Percentiles rank a stretch among this genome's conserved stretches.
Conservation (phyloP, 306 rosid genomes). For the Fragaria vesca region DNA sequence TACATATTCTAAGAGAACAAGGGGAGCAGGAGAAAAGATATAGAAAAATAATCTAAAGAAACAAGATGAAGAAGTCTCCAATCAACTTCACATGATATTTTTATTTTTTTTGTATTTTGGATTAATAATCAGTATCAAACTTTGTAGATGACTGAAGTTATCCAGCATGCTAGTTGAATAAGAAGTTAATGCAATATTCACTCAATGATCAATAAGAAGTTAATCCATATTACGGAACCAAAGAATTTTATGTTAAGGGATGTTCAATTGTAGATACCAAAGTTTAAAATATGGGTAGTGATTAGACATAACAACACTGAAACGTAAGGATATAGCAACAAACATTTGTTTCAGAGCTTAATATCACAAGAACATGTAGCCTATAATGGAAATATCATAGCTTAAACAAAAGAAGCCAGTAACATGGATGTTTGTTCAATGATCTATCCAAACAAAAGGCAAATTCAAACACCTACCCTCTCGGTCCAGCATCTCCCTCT, state of each 20-base stretch:
- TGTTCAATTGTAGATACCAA: background rate
- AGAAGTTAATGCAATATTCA: background rate
- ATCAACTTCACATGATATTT: background rate
- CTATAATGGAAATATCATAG: background rate
- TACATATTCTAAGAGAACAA: background rate
- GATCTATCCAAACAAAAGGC: conserved; percentile 6
- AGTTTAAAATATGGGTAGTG: background rate
- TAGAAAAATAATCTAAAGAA: background rate
- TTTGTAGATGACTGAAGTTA: background rate
- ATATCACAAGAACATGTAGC: conserved; percentile 1
- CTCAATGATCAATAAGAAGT: background rate
- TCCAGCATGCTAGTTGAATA: background rate
- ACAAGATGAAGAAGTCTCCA: background rate
- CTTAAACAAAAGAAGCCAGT: background rate
- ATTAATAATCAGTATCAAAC: background rate
- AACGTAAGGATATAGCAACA: background rate
- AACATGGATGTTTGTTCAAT: background rate
- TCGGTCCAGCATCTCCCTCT: conserved; percentile 94
- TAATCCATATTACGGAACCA: background rate
- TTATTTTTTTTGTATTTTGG: background rate
- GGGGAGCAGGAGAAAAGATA: background rate
- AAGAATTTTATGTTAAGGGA: background rate
- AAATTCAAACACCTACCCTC: conserved; percentile 64
- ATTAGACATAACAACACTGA: background rate
- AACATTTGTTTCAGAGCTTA: background rate